Conservation (phyloP, 1,284 basidiomycete species). For the Leccinum huronense region DNA sequence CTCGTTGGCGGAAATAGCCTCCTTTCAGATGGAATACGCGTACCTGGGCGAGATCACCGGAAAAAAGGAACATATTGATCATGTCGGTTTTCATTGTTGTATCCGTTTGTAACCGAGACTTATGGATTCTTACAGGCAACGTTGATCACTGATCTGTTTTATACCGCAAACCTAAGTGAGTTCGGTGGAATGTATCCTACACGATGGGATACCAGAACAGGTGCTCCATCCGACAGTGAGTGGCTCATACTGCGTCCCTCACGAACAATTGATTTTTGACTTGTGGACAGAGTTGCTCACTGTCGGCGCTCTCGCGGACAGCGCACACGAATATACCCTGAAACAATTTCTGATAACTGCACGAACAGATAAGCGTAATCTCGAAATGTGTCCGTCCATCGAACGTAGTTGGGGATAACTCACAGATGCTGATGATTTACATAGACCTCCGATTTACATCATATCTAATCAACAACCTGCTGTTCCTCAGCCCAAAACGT, state of each 20-base stretch:
- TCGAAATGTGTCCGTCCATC: slow-evolving; percentile 59
- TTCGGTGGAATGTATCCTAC: slow-evolving; percentile 57
- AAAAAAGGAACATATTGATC: slow-evolving; percentile 45
- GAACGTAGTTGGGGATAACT: not conserved
- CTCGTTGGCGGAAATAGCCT: slow-evolving; percentile 54
- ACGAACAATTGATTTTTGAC: slow-evolving; percentile 4
- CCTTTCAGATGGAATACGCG: slow-evolving; percentile 56
- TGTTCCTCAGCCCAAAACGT: slow-evolving; percentile 65
- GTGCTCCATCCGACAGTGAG: slow-evolving; percentile 42
- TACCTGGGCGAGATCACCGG: slow-evolving; percentile 58
- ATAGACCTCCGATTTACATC: slow-evolving; percentile 62
- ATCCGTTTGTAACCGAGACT: not conserved
- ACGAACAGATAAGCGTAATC: slow-evolving; percentile 53
- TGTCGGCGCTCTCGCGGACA: slow-evolving; percentile 64
- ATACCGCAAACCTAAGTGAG: slow-evolving; percentile 41
- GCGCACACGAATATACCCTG: slow-evolving; percentile 71
- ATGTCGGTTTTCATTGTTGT: slow-evolving; percentile 34
- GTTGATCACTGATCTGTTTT: slow-evolving; percentile 47
- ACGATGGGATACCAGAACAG: slow-evolving; percentile 46
- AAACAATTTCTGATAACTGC: slow-evolving; percentile 69
- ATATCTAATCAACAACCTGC: slow-evolving; percentile 58
- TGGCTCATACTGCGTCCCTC: slow-evolving; percentile 9
- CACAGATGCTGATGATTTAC: not conserved
- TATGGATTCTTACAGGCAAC: slow-evolving; percentile 14
- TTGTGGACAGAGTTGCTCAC: slow-evolving; percentile 44